These are phyloP conservation scores for Talaromyces amestolkiae DNA, from an alignment of 2,329 filamentous ascomycete species.

Conservation along the genomic window DNA sequence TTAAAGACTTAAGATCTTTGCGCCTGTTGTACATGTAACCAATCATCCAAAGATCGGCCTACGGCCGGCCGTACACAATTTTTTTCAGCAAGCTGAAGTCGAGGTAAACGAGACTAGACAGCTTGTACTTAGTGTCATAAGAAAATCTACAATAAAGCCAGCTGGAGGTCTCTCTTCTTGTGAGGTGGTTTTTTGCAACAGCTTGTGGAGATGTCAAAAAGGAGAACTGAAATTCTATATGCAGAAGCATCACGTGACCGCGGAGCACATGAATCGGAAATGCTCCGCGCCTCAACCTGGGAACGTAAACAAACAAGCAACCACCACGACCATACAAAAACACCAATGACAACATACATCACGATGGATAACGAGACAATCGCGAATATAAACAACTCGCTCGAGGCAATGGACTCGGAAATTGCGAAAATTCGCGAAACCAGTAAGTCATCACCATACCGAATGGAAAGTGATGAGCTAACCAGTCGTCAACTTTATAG, in stretches of 20 bases:
- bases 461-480: background rate
- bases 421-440: conserved; percentile 42
- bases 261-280: background rate
- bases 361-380: conserved; percentile 17
- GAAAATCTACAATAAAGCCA: too few species aligned
- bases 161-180: too few species aligned
- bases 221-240: too few species aligned
- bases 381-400: conserved; percentile 12
- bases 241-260: background rate
- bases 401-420: conserved; percentile 39
- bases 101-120: too few species aligned
- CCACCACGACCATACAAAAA: background rate
- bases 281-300: background rate
- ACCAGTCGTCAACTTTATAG: conserved; percentile 27
- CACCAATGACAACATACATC: background rate
- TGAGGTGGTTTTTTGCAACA: too few species aligned
- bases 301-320: conserved; percentile 1
- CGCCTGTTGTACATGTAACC: too few species aligned
- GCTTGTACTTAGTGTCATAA: too few species aligned
- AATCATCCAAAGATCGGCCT: too few species aligned
- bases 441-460: conserved; percentile 30
- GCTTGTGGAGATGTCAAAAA: too few species aligned
- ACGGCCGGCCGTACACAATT: too few species aligned
- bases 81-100: too few species aligned
- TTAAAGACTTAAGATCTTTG: too few species aligned